These are phyloP conservation scores for Chrysochromulina parva DNA, from an alignment of 78 protist species.

Conservation along the genomic window DNA sequence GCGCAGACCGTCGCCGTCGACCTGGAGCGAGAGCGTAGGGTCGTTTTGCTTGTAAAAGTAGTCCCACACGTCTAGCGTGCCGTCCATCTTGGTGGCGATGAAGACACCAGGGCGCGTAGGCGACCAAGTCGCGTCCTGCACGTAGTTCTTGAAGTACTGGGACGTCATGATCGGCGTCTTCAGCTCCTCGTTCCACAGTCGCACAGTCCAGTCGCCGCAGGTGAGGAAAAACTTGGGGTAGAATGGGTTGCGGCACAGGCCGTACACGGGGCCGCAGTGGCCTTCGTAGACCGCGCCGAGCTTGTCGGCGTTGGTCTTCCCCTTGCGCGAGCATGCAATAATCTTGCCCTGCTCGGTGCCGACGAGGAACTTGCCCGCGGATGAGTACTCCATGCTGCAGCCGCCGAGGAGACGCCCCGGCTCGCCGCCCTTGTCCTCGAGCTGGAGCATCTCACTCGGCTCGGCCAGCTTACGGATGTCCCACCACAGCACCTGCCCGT, in stretches of 20 bases:
- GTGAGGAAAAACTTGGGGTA: slow-evolving; percentile 75
- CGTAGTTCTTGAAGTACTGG: slow-evolving; percentile 56
- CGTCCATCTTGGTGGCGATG: slow-evolving; percentile 75
- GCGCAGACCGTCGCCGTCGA: slow-evolving; percentile 42
- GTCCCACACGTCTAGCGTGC: slow-evolving; percentile 83
- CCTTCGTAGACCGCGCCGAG: slow-evolving; percentile 61
- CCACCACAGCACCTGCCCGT: slow-evolving; percentile 75
- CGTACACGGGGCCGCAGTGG: slow-evolving; percentile 85
- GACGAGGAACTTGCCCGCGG: slow-evolving; percentile 67
- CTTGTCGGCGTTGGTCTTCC: slow-evolving; percentile 61
- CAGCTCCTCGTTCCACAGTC: slow-evolving; percentile 78
- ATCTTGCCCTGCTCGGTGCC: slow-evolving; percentile 85
- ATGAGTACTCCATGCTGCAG: slow-evolving; percentile 35
- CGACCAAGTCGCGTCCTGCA: slow-evolving; percentile 78
- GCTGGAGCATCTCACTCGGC: slow-evolving; percentile 54
- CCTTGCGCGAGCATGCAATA: slow-evolving; percentile 68
- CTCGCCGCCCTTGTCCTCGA: slow-evolving; percentile 23
- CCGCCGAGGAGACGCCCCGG: background rate
- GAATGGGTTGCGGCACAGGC: slow-evolving; percentile 69
- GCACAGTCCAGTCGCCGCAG: slow-evolving; percentile 84
- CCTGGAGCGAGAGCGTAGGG: slow-evolving; percentile 64
- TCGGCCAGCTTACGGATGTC: slow-evolving; percentile 75
- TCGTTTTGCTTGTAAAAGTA: slow-evolving; percentile 61
- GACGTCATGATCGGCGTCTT: slow-evolving; percentile 66
- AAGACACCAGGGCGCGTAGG: slow-evolving; percentile 76